Base-by-base conservation (phyloP, 2,329 filamentous ascomycete species). In the Fusarium sp. region DNA sequence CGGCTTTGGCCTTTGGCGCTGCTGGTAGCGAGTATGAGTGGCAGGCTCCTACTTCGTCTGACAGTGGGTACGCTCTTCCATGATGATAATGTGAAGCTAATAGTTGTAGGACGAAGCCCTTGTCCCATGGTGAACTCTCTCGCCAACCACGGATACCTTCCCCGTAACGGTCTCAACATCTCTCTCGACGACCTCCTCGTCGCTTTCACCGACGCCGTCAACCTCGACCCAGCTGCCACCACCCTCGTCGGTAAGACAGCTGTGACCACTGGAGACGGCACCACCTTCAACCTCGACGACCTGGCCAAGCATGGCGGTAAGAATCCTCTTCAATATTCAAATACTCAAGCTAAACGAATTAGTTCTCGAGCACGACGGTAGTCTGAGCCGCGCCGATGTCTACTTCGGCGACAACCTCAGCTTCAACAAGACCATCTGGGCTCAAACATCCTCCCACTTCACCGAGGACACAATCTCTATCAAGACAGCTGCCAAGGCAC, bases 61-160 rank as follows among this genome's bases (percentile, higher is more conserved):
- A 73, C 27, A 71, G 71, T 73, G 28, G 14, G 71, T 54, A 7
- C 10, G 25, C 14, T n/a, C 10, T 16, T 18, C 2, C 28, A 25
- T 12, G 16, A 14, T 20, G 2, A 10, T 10, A 3, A 9, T 14
- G 8, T 2, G 3, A 18, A 28, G 9, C 23, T 73, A 27, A 73
- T 30, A 14, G 4, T 12, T 5, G 8, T 48, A 73, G 69, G 59
- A 9, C 30, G 72, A 48, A 67, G 72, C 10, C 72, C 72, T 25
- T 74, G 72, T 6, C 72, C 72, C 1, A 59, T 74, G 60, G 45
- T 75, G 8, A 74, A 74, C 30, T 47, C 56, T 0, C 46, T 74
- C 21, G 69, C 72, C 13, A 74, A 74, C 61, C 72, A 74, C 30
- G 72, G 71, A 27, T 75, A 69, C 34, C 63, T 74, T 1, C 71